A percentile compares a stretch with the other conserved stretches of the same genome.
phyloP scores from a whole-genome alignment of 106 monocot genomes.

The Dioscorea dumetorum region DNA sequence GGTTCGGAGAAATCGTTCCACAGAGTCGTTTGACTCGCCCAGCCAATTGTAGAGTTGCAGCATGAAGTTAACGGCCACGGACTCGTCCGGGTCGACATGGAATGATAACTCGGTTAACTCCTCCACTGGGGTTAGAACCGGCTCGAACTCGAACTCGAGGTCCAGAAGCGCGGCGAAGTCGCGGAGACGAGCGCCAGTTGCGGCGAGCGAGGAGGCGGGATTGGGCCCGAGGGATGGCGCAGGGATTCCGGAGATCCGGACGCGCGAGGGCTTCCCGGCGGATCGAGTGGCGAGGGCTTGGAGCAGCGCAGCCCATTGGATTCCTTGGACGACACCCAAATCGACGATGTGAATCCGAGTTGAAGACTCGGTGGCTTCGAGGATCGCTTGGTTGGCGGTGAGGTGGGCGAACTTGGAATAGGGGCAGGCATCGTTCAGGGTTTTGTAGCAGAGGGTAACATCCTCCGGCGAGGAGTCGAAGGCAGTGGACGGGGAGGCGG shows the following conservation, averaged over 20 bases:
- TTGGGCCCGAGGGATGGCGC: conserved; percentile 36
- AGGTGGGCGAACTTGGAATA: conserved; percentile 93
- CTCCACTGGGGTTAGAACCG: conserved; percentile 50
- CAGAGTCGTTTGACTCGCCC: conserved; percentile 26
- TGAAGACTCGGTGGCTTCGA: conserved; percentile 74
- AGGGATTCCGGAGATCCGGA: conserved; percentile 83
- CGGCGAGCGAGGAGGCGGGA: conserved; percentile 40
- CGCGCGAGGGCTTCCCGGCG: conserved; percentile 55
- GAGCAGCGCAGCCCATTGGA: conserved; percentile 95
- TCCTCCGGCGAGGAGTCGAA: conserved; percentile 46
- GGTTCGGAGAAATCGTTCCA: conserved; percentile 34
- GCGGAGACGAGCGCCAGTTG: conserved; percentile 60
- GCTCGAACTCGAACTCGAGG: conserved; percentile 79
- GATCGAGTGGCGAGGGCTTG: conserved; percentile 83
- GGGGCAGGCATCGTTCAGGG: conserved; percentile 86
- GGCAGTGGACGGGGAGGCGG: conserved; percentile 5
- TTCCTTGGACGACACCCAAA: conserved; percentile 78
- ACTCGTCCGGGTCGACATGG: conserved; percentile 53
- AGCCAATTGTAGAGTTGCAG: conserved; percentile 71
- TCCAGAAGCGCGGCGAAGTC: conserved; percentile 67
- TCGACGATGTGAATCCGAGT: conserved; percentile 79
- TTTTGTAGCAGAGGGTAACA: conserved; percentile 68
- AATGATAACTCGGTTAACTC: conserved; percentile 38
- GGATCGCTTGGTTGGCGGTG: conserved; percentile 96
- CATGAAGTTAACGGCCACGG: conserved; percentile 87